phyloP scores from a whole-genome alignment of 371 early-diverging fungal species.

The Basidiobolus meristosporus region DNA sequence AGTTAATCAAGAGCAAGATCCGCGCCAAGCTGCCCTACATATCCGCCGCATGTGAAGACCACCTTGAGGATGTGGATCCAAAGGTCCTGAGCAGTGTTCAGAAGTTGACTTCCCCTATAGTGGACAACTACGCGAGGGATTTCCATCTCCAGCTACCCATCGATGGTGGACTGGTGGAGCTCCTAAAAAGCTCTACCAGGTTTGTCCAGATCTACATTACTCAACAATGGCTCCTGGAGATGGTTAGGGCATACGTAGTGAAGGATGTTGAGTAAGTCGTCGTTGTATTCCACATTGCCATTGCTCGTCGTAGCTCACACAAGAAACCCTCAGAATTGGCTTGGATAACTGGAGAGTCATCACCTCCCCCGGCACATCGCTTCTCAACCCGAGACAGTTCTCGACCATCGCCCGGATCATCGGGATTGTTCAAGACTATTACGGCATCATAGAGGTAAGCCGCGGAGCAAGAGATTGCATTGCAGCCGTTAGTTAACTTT shows the following conservation, averaged over 20 bases:
- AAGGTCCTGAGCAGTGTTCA: too few species aligned
- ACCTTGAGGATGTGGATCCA: too few species aligned
- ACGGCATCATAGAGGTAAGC: constrained; percentile 20
- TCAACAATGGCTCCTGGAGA: constrained; percentile 29
- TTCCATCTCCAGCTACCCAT: neutral
- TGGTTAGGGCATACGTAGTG: constrained; percentile 45
- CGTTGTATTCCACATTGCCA: neutral
- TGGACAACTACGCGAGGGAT: neutral
- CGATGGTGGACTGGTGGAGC: neutral
- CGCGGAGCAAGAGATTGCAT: neutral
- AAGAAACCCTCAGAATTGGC: constrained; percentile 26
- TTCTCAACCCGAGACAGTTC: constrained; percentile 52
- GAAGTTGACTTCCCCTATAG: neutral
- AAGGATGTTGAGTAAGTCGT: constrained; percentile 26
- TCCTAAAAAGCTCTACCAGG: constrained; percentile 3
- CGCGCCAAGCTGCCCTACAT: too few species aligned
- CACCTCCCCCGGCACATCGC: constrained; percentile 51
- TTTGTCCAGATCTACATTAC: constrained; percentile 26
- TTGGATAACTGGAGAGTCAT: constrained; percentile 69
- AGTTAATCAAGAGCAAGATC: too few species aligned
- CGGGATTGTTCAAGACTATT: constrained; percentile 26
- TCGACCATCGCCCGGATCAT: constrained; percentile 29
- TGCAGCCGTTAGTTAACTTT: too few species aligned
- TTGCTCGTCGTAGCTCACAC: neutral
- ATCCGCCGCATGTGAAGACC: too few species aligned